Evolutionary conservation across 23 red algal species (phyloP).

Genomic region (Gracilaria domingensis): DNA sequence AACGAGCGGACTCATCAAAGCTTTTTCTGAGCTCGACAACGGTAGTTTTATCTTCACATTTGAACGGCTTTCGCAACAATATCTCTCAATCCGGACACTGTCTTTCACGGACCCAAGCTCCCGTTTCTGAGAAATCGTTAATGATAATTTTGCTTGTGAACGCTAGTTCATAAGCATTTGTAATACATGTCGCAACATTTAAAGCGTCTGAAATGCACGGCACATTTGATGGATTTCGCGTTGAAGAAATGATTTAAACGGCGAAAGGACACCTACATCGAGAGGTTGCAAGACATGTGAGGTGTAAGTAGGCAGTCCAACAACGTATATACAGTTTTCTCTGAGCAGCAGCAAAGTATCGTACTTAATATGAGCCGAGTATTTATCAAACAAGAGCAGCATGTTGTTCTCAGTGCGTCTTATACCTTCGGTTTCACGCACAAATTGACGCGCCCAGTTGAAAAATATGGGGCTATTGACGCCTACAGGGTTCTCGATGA

Average conservation of each 20-base stretch:
- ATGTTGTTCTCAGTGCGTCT: neutral
- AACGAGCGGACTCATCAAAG: too few relatives aligned
- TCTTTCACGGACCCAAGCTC: too few relatives aligned
- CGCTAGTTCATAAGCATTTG: neutral
- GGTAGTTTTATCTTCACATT: too few relatives aligned
- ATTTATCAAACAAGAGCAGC: neutral
- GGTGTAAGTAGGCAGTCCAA: neutral
- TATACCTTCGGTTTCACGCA: neutral
- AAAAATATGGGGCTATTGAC: neutral
- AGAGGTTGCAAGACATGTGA: neutral
- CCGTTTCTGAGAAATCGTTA: too few relatives aligned
- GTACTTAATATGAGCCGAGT: neutral
- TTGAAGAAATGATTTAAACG: neutral
- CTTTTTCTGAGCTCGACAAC: too few relatives aligned
- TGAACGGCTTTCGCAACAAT: too few relatives aligned
- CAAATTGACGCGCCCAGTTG: neutral
- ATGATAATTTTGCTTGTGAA: too few relatives aligned
- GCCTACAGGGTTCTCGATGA: neutral
- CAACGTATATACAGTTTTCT: neutral
- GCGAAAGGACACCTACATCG: neutral
- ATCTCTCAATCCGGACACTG: too few relatives aligned
- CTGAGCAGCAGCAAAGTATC: neutral
- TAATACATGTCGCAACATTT: neutral
- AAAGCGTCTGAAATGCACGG: too few relatives aligned
- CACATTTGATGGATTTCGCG: neutral